Conservation (phyloP, 306 rosid species). For the Gleditsia sinensis region DNA sequence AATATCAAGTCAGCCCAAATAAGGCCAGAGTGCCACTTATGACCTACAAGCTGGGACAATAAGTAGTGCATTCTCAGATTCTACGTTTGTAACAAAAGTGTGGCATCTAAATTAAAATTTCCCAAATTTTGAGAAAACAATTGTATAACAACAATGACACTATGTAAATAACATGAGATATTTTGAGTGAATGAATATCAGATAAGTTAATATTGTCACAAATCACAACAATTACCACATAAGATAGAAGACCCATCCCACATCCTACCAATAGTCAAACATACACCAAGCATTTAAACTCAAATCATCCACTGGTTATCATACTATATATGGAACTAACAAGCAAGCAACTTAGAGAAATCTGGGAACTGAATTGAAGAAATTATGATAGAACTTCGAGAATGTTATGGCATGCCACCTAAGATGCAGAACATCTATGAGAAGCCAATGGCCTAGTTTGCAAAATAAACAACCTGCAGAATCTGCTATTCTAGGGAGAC, state of each 20-base stretch:
- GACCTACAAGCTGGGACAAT: too few relatives aligned
- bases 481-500: slow-evolving; percentile 69
- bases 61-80: too few relatives aligned
- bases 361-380: not conserved
- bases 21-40: too few relatives aligned
- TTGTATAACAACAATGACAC: too few relatives aligned
- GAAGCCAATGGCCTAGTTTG: slow-evolving; percentile 70
- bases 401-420: slow-evolving; percentile 74
- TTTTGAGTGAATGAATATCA: not conserved
- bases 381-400: slow-evolving; percentile 52
- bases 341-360: not conserved
- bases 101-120: too few relatives aligned
- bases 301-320: too few relatives aligned
- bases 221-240: slow-evolving; percentile 57
- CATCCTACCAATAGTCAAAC: slow-evolving; percentile 69
- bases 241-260: slow-evolving; percentile 87
- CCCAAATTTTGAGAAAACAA: too few relatives aligned
- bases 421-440: slow-evolving; percentile 69
- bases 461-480: slow-evolving; percentile 58
- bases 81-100: too few relatives aligned
- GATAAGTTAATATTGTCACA: slow-evolving; percentile 16
- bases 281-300: too few relatives aligned
- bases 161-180: too few relatives aligned
- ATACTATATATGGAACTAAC: not conserved
- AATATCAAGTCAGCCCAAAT: too few relatives aligned